These are phyloP conservation scores for Eucalyptus pumila DNA, from an alignment of 345 rosid species.

Conservation along the genomic window DNA sequence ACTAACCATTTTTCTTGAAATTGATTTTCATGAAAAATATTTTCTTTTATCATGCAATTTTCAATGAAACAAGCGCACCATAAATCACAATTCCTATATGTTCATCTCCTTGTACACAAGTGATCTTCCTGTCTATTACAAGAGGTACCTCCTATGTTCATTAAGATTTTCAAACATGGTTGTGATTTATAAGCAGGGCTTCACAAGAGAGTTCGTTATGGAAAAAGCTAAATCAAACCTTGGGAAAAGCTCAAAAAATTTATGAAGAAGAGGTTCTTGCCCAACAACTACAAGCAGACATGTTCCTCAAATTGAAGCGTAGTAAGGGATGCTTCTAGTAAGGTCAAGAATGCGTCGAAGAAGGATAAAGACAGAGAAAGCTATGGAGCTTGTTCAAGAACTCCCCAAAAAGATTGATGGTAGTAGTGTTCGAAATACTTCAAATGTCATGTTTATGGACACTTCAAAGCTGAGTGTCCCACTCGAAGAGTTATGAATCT, in stretches of 20 bases:
- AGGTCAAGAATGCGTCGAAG: not conserved
- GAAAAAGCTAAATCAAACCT: not conserved
- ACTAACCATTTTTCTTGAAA: not conserved
- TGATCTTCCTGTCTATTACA: not conserved
- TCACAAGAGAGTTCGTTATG: not conserved
- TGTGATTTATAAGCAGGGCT: not conserved
- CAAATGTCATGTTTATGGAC: not conserved
- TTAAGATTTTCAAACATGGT: not conserved
- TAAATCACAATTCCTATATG: not conserved
- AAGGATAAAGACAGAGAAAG: not conserved
- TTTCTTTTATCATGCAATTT: not conserved
- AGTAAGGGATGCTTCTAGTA: not conserved
- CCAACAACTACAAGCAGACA: not conserved
- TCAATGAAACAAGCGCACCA: not conserved
- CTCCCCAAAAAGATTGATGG: not conserved
- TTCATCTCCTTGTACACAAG: not conserved
- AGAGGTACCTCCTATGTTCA: not conserved
- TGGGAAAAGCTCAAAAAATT: not conserved
- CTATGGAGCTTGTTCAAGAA: not conserved
- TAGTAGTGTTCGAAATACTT: not conserved
- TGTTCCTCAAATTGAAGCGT: not conserved
- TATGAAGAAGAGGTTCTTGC: not conserved
- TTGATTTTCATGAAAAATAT: not conserved
- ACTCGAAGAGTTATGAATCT: not conserved
- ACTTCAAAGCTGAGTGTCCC: not conserved